Evolutionary conservation across 2,329 filamentous ascomycete genomes (phyloP), one percentile per base, ranked within the genome.

Genomic region (Camptophora hylomeconis): DNA sequence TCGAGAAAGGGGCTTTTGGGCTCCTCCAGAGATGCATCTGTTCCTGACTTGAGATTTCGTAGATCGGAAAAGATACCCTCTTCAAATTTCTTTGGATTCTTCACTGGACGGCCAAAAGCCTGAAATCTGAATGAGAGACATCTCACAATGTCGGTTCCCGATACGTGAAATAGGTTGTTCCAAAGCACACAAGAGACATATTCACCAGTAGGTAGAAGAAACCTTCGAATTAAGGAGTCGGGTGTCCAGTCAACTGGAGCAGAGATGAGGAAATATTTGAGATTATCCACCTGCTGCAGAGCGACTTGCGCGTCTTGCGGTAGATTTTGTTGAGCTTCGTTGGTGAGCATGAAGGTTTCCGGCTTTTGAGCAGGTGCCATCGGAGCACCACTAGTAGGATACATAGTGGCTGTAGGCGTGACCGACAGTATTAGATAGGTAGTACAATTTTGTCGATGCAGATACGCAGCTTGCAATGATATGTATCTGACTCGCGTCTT

Each of bases 61-160:
- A 98, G 65, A 55, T 98, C 89, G 23, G 89, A 98, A 61, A 98
- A 98, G 60, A 98, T 95, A 45, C 89, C 89, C 60, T 98, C 89
- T 60, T 98, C 89, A 52, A 98, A 98, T 60, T 98, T 98, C 67
- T 98, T 98, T 21, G 87, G 92, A 66, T 98, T 98, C 69, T 94
- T 95, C 38, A 98, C 89, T 1, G 89, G 89, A 33, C 89, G 82
- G 47, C 89, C 89, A 52, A 98, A 98, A 28, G 89, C 89, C 63
- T 95, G 89, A 63, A 98, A 98, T 53, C 89, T 72, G 65, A 98
- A 98, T 5, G 89, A 92, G 24, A 98, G 72, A 52, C 89, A 98
- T 71, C 89, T 77, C 38, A 98, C 89, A 50, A 98, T 98, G 57
- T 98, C 89, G 45, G 89, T 98, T 40, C 89, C 89, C 15, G 89